Evolutionary conservation across 2,329 filamentous ascomycete genomes (phyloP).

Genomic region (Aureobasidium mangrovei): DNA sequence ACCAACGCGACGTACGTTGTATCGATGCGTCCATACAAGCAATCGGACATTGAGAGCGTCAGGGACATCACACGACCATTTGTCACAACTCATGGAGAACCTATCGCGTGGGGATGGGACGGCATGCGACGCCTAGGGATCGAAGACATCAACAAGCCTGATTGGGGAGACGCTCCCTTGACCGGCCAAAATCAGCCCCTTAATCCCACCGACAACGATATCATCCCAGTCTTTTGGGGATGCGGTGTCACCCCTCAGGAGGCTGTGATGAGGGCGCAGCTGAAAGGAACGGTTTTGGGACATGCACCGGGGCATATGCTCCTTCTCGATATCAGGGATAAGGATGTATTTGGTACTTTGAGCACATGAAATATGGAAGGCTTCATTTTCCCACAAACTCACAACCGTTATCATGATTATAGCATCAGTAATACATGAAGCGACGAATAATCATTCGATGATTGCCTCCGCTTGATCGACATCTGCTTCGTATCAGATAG

Average conservation of each 20-base stretch:
- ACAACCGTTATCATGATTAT: no score
- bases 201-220: conserved; percentile 29
- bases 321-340: conserved; percentile 44
- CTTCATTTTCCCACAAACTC: no score
- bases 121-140: conserved; percentile 46
- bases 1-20: conserved; percentile 48
- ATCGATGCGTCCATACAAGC: conserved; percentile 53
- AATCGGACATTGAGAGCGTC: conserved; percentile 43
- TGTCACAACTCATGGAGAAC: conserved; percentile 53
- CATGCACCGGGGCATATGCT: conserved; percentile 58
- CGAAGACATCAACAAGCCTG: conserved; percentile 40
- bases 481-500: no score
- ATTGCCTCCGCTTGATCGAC: no score
- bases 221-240: conserved; percentile 53
- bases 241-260: conserved; percentile 60
- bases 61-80: conserved; percentile 48
- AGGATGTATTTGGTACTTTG: conserved; percentile 24
- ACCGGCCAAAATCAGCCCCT: conserved; percentile 26
- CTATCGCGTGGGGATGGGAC: conserved; percentile 57
- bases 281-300: conserved; percentile 50
- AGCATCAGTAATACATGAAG: no score
- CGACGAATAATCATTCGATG: no score
- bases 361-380: no score
- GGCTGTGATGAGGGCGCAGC: conserved; percentile 48
- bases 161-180: conserved; percentile 48